Percentiles rank a stretch among this genome's conserved stretches.
phyloP scores from a whole-genome alignment of 768 basidiomycete species.

The Gloeopeniophorella convolvens region DNA sequence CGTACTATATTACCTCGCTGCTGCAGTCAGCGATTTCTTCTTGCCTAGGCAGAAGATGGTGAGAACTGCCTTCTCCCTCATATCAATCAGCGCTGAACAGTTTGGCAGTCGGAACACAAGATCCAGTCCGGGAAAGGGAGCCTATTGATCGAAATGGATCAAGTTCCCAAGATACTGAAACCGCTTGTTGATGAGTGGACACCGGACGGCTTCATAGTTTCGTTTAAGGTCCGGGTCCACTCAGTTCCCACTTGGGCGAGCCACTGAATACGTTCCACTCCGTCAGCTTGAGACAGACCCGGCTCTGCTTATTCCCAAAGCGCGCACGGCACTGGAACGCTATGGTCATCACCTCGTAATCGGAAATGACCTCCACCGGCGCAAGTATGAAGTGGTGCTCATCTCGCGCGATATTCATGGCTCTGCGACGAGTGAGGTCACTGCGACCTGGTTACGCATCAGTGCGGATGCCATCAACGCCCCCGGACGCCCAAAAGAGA shows the following conservation, averaged over 20 bases:
- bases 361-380: slow-evolving; percentile 87
- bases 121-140: slow-evolving; percentile 97
- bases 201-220: slow-evolving; percentile 84
- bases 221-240: slow-evolving; percentile 73
- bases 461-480: slow-evolving; percentile 32
- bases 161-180: slow-evolving; percentile 93
- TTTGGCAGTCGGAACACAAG: slow-evolving; percentile 87
- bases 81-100: neutral
- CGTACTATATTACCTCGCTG: slow-evolving; percentile 94
- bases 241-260: too few relatives aligned
- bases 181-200: slow-evolving; percentile 95
- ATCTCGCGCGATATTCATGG: slow-evolving; percentile 48
- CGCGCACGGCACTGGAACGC: slow-evolving; percentile 76
- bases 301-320: slow-evolving; percentile 81
- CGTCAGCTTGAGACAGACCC: slow-evolving; percentile 90
- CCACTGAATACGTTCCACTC: too few relatives aligned
- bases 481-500: slow-evolving; percentile 51
- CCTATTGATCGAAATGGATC: slow-evolving; percentile 95
- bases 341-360: slow-evolving; percentile 98
- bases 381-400: slow-evolving; percentile 91
- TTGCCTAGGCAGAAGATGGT: slow-evolving; percentile 88
- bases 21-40: slow-evolving; percentile 98
- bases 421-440: slow-evolving; percentile 30
- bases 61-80: slow-evolving; percentile 26
- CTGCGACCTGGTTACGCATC: slow-evolving; percentile 62